Base-by-base conservation (phyloP, 495 filamentous ascomycete species). In the Podospora bellae-mahoneyi region DNA sequence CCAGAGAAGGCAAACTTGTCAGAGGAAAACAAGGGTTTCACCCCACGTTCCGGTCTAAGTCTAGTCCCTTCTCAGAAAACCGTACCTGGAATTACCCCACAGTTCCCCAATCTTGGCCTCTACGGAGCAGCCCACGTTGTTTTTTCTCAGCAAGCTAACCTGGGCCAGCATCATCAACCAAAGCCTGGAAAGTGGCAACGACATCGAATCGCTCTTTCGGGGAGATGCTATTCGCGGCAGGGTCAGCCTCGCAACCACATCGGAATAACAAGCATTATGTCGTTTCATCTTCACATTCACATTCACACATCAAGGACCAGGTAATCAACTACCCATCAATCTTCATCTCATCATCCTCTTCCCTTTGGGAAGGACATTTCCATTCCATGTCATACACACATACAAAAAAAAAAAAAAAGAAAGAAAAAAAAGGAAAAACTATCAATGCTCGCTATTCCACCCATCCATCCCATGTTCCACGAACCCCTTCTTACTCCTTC, bases 401-500 rank as follows among this genome's bases (percentile, higher is more conserved):
- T 6, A 30, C 26, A 32, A 61, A 7, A 61, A 28, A 61, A 10
- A 32, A 61, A 7, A 61, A 28, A 61, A 10, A 61, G 16, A 61
- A 23, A 23, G 20, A 20, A 32, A 61, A 7, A 61, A 28, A 61
- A 10, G 32, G 16, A 61, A 28, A 61, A 26, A 26, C 13, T 60
- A 23, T 13, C 5, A 61, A 61, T 26, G 56, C 54, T 19, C 66
- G 9, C 19, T 66, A 20, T 57, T 39, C 34, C 20, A 34, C 28
- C 28, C 53, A 39, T 3, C 30, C 20, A 16, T 20, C 23, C 15
- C 19, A 59, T 32, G 7, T 32, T 23, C 20, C 20, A 23, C 20
- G 20, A 23, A 32, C 7, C 30, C 30, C 13, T 16, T 10, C 9
- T 68, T 74, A 74, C 15, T 74, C 76, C 77, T 85, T 83, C 78